Evolutionary conservation across 2,329 filamentous ascomycete species (phyloP).

Genomic region (Colletotrichum salicis): DNA sequence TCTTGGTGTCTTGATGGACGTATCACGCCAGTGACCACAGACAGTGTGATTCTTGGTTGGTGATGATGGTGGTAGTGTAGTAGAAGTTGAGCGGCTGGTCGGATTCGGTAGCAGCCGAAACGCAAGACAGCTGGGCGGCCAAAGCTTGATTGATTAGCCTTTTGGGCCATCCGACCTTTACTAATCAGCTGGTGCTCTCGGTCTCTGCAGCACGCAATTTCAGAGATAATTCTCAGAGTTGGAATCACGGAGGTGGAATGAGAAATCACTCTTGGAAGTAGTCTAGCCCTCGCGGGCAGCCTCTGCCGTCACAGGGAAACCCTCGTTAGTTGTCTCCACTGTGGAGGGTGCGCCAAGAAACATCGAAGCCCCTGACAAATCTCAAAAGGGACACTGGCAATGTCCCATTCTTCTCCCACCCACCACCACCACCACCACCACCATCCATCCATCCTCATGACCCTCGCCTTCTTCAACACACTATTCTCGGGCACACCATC

Average conservation of each 20-base stretch:
- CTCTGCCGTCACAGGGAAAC: slow-evolving; percentile 1
- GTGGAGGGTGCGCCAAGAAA: slow-evolving; percentile 15
- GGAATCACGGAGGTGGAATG: too few species aligned
- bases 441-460: neutral
- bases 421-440: too few species aligned
- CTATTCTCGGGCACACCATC: too few species aligned
- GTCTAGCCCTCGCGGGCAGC: neutral
- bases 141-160: slow-evolving; percentile 22
- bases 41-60: too few species aligned
- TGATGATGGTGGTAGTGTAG: neutral
- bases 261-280: too few species aligned
- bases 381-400: neutral
- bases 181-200: neutral
- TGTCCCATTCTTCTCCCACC: neutral
- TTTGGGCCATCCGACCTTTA: neutral
- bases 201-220: neutral
- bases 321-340: neutral
- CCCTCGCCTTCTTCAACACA: neutral
- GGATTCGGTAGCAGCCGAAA: slow-evolving; percentile 33
- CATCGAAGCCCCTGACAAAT: slow-evolving; percentile 25
- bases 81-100: neutral
- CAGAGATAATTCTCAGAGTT: too few species aligned
- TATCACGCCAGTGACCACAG: neutral
- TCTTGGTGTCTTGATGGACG: neutral
- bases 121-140: slow-evolving; percentile 16